A percentile compares a stretch with the other conserved stretches of the same genome.
Evolutionary conservation across 2,329 filamentous ascomycete species (phyloP).

Genomic region (Macrophomina pseudophaseolina): DNA sequence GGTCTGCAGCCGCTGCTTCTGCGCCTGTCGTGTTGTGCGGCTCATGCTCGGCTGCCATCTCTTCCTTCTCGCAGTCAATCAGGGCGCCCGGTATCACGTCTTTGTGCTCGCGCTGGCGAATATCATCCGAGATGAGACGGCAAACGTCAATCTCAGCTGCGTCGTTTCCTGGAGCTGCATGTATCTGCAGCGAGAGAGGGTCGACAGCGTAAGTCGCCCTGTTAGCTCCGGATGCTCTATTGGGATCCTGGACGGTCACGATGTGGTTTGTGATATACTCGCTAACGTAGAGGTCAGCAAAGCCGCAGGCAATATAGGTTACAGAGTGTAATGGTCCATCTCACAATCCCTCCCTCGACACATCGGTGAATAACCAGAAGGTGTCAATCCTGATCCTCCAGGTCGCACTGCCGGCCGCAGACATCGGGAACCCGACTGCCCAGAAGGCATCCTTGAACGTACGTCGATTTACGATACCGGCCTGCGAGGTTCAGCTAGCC

Average conservation of each 20-base stretch:
- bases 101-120: no score
- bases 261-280: background rate
- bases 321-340: no score
- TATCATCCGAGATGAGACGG: no score
- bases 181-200: no score
- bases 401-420: background rate
- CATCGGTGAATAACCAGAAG: background rate
- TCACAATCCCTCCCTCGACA: background rate
- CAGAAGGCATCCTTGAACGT: background rate
- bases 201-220: background rate
- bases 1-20: no score
- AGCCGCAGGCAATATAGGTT: no score
- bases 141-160: no score
- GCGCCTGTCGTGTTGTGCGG: no score
- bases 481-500: background rate
- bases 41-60: no score
- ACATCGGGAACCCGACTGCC: background rate
- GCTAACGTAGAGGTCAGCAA: background rate
- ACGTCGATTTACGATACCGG: background rate
- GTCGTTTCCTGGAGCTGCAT: background rate
- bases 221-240: background rate
- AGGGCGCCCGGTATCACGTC: no score
- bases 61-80: no score
- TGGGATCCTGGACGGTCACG: background rate
- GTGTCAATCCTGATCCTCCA: background rate